Conservation (phyloP, 352 stramenopile genomes). For the Globisporangium perplexum region DNA sequence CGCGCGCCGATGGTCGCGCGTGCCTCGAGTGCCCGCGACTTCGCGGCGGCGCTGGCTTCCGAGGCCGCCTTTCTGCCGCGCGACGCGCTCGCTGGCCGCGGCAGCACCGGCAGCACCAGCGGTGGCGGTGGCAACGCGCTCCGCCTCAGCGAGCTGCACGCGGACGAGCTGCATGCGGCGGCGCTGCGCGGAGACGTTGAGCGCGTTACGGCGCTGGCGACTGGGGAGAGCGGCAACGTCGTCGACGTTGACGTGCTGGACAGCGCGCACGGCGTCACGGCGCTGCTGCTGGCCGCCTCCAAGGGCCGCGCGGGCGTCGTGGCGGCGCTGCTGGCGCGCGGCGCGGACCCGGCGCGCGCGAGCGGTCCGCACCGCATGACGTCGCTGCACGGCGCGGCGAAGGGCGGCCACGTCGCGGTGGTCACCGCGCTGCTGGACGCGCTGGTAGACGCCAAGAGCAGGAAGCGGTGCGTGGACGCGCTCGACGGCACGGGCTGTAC, state of each 20-base stretch:
- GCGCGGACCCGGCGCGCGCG: slow-evolving; percentile 6
- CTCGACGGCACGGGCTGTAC: slow-evolving; percentile 12
- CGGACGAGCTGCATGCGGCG: slow-evolving; percentile 9
- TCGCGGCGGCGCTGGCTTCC: slow-evolving; percentile 7
- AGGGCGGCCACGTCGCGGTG: slow-evolving; percentile 5
- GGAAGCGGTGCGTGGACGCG: background rate
- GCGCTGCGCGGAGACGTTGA: slow-evolving; percentile 9
- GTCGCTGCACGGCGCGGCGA: slow-evolving; percentile 12
- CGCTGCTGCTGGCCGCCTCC: slow-evolving; percentile 13
- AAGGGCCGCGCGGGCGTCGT: slow-evolving; percentile 11
- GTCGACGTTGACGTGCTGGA: slow-evolving; percentile 11
- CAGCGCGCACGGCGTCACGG: slow-evolving; percentile 6
- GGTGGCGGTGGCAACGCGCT: background rate
- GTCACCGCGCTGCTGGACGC: slow-evolving; percentile 3
- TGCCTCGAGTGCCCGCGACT: slow-evolving; percentile 15
- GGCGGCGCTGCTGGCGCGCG: slow-evolving; percentile 7
- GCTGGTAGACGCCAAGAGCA: background rate
- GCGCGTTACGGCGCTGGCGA: slow-evolving; percentile 5
- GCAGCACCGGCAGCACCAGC: background rate
- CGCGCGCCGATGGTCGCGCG: slow-evolving; percentile 5
- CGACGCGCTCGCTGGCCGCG: slow-evolving; percentile 6
- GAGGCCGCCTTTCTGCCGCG: slow-evolving; percentile 11
- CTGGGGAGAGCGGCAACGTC: slow-evolving; percentile 1
- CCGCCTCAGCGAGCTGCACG: slow-evolving; percentile 8
- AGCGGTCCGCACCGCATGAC: slow-evolving; percentile 9